A percentile compares a stretch with the other conserved stretches of the same genome.
Conservation (phyloP, 805 yeast species). For the Metschnikowia reukaufii region DNA sequence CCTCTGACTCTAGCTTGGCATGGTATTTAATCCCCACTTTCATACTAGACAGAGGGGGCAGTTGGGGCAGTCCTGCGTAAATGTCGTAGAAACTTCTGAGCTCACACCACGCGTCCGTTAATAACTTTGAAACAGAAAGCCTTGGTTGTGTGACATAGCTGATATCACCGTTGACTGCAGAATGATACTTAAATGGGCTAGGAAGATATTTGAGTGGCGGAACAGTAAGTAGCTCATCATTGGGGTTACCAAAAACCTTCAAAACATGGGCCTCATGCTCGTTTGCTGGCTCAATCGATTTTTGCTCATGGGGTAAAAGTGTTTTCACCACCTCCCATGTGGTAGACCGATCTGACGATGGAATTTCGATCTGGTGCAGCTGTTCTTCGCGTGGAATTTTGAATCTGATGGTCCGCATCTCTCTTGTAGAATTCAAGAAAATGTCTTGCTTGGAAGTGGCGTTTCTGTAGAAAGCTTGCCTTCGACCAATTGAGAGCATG, state of each 20-base stretch:
- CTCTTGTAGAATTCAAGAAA: background rate
- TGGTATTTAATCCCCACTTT: constrained; percentile 40
- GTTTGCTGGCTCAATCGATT: constrained; percentile 12
- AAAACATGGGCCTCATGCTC: constrained; percentile 14
- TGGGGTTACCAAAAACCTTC: constrained; percentile 10
- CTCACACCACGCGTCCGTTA: constrained; percentile 70
- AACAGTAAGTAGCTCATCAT: constrained; percentile 10
- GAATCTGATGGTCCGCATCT: constrained; percentile 6
- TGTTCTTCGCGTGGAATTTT: constrained; percentile 3
- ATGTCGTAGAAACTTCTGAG: constrained; percentile 52
- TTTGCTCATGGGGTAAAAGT: constrained; percentile 10
- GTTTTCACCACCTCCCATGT: constrained; percentile 18
- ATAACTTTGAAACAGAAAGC: constrained; percentile 58
- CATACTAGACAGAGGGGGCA: constrained; percentile 36
- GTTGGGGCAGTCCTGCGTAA: constrained; percentile 41
- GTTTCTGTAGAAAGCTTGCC: background rate
- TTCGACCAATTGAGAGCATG: constrained; percentile 2
- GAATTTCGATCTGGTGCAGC: background rate
- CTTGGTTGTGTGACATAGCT: constrained; percentile 26
- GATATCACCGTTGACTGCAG: constrained; percentile 13
- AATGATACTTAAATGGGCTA: constrained; percentile 15
- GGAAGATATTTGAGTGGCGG: constrained; percentile 12
- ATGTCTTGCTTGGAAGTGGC: background rate
- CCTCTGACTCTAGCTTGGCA: constrained; percentile 17
- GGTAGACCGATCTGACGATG: constrained; percentile 12